Conservation (phyloP, 139 green algal species). For the Monoraphidium neglectum region DNA sequence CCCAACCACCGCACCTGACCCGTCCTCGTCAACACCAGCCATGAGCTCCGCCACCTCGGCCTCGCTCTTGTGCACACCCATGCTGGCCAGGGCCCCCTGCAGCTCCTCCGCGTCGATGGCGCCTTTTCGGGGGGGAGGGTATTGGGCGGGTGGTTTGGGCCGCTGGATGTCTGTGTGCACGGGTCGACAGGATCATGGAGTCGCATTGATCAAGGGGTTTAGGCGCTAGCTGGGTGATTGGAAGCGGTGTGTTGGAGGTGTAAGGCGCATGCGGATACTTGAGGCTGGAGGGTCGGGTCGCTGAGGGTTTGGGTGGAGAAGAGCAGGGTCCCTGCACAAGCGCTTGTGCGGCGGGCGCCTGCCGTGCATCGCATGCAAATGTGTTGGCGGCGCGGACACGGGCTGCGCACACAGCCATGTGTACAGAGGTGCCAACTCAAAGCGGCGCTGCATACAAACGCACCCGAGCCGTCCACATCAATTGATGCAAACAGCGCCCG, state of each 20-base stretch:
- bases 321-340: no score
- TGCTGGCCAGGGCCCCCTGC: constrained; percentile 37
- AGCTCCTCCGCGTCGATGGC: constrained; percentile 57
- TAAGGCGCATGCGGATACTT: not conserved
- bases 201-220: not conserved
- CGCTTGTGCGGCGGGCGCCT: no score
- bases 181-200: not conserved
- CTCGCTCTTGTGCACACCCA: constrained; percentile 42
- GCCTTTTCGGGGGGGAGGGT: not conserved
- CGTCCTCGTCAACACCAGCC: constrained; percentile 51
- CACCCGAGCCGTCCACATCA: constrained; percentile 46
- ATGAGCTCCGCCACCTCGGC: constrained; percentile 53
- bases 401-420: no score
- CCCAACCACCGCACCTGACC: constrained; percentile 23
- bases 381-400: no score
- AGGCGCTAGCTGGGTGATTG: not conserved
- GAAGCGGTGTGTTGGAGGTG: not conserved
- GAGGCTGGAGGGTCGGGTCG: no score
- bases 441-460: no score
- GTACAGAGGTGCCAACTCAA: no score
- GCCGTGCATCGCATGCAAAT: no score
- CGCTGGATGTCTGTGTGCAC: not conserved
- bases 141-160: not conserved
- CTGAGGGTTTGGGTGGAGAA: no score
- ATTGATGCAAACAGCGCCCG: constrained; percentile 44